These are phyloP conservation scores for Aspergillus saccharolyticus DNA, from an alignment of 495 filamentous ascomycete species.

Conservation along the genomic window DNA sequence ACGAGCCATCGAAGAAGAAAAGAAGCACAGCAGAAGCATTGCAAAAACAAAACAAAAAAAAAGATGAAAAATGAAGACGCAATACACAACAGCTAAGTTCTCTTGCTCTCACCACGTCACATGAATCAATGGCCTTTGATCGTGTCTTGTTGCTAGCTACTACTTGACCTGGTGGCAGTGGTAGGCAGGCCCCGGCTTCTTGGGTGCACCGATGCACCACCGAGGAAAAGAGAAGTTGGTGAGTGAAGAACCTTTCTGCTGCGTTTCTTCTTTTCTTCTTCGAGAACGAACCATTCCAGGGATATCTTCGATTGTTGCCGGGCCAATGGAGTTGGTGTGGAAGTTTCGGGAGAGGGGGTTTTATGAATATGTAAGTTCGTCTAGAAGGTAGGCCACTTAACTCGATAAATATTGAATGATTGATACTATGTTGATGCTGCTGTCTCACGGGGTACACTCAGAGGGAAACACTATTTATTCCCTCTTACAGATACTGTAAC, in stretches of 20 bases:
- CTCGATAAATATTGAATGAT: not conserved
- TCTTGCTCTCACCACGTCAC: not conserved
- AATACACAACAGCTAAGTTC: not conserved
- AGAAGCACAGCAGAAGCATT: not conserved
- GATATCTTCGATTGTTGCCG: not conserved
- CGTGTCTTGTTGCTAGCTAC: not conserved
- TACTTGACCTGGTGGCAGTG: not conserved
- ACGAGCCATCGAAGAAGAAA: not conserved
- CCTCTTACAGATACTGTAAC: too few species aligned
- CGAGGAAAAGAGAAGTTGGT: not conserved
- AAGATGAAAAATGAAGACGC: not conserved
- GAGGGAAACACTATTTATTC: too few species aligned
- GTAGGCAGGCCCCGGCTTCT: too few species aligned
- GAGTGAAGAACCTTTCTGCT: not conserved
- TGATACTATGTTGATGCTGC: too few species aligned
- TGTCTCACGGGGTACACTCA: too few species aligned
- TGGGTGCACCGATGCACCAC: not conserved
- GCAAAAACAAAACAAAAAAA: too few species aligned
- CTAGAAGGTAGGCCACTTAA: not conserved
- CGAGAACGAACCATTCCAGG: not conserved
- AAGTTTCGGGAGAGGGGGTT: not conserved
- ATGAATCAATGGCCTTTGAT: too few species aligned
- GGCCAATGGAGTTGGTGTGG: too few species aligned
- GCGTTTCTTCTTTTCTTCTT: not conserved
- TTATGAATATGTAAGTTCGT: not conserved